Evolutionary conservation across 148 eudicot species (phyloP).

Genomic region (Selenicereus undatus): DNA sequence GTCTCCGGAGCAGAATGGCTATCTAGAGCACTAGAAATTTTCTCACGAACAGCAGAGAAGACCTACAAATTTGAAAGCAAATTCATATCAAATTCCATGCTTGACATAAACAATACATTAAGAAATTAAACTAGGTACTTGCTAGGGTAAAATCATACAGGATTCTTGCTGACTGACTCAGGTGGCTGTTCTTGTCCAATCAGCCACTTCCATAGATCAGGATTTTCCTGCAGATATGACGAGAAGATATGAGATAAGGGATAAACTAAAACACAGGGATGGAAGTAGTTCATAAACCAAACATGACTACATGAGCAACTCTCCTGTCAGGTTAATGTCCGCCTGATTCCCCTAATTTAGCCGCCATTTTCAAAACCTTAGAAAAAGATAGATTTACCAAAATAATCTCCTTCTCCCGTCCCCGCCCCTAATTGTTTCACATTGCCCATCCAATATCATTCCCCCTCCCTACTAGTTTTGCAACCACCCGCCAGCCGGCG

Average conservation of each 20-base stretch:
- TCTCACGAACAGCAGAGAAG: conserved; percentile 59
- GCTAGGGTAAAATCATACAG: conserved; percentile 42
- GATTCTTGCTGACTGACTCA: conserved; percentile 54
- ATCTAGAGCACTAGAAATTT: conserved; percentile 58
- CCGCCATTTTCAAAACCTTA: not conserved
- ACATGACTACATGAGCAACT: not conserved
- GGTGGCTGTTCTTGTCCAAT: conserved; percentile 84
- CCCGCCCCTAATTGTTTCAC: not conserved
- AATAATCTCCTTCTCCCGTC: not conserved
- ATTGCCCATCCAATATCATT: not conserved
- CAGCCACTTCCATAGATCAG: conserved; percentile 95
- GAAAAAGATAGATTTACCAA: not conserved
- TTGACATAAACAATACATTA: not conserved
- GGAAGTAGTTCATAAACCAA: not conserved
- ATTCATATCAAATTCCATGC: not conserved
- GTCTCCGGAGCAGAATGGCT: conserved; percentile 78
- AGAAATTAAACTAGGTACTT: not conserved
- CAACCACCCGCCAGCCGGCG: too few species aligned
- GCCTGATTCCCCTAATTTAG: not conserved
- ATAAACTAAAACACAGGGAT: not conserved
- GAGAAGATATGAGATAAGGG: not conserved
- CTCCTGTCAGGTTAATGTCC: not conserved
- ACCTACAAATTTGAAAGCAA: conserved; percentile 41
- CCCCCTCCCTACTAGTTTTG: not conserved
- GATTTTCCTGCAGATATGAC: conserved; percentile 64